A percentile compares a stretch with the other conserved stretches of the same genome.
phyloP scores from a whole-genome alignment of 192 early-diverging fungal genomes.

The Polychytrium aggregatum region DNA sequence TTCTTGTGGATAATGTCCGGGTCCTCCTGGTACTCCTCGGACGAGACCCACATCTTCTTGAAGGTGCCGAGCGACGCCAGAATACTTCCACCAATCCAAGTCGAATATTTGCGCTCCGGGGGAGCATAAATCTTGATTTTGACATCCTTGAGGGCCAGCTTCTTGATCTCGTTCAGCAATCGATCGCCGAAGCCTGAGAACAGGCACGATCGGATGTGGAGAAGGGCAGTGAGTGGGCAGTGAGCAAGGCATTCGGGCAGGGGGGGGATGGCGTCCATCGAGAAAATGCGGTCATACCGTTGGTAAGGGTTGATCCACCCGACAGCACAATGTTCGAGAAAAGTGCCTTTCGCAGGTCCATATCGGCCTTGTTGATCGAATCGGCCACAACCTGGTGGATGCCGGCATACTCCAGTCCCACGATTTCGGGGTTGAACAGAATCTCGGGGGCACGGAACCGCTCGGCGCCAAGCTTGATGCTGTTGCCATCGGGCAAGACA shows the following conservation, averaged over 20 bases:
- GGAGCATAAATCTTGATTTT: conserved; percentile 97
- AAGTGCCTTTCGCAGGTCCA: conserved; percentile 82
- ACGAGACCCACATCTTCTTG: conserved; percentile 99
- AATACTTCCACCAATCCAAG: conserved; percentile 98
- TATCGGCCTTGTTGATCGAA: conserved; percentile 84
- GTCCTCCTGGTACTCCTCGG: conserved; percentile 95
- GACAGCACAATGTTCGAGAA: conserved; percentile 88
- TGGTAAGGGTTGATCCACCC: conserved; percentile 90
- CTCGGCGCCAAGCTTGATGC: conserved; percentile 81
- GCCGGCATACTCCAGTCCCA: conserved; percentile 86
- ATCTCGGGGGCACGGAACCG: conserved; percentile 93
- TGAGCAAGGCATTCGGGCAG: neutral
- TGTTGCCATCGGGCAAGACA: conserved; percentile 70
- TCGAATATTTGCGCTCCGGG: conserved; percentile 95
- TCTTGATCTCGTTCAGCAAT: conserved; percentile 79
- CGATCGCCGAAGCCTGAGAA: conserved; percentile 83
- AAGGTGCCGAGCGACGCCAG: conserved; percentile 83
- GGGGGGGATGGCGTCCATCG: neutral
- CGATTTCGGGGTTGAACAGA: conserved; percentile 86
- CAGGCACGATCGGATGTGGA: neutral
- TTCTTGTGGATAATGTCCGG: conserved; percentile 67
- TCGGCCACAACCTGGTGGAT: conserved; percentile 90
- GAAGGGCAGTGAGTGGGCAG: neutral
- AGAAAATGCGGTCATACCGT: conserved; percentile 26
- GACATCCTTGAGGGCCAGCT: conserved; percentile 79